Conservation (phyloP, 495 filamentous ascomycete genomes). For the Aspergillus homomorphus region DNA sequence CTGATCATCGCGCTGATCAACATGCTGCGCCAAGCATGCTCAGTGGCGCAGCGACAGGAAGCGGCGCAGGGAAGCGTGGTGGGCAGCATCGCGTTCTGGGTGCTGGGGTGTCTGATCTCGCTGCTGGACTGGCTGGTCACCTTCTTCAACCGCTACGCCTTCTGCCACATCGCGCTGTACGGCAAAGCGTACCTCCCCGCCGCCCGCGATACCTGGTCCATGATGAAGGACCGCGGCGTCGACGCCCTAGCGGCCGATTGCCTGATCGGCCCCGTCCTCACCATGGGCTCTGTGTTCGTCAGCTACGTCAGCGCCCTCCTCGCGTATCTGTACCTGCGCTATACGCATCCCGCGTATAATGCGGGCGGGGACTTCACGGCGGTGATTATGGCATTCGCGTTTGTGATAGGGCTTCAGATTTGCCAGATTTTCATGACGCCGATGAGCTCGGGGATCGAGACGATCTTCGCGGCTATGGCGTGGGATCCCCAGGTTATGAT, state of each 20-base stretch:
- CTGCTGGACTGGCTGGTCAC: conserved; percentile 82
- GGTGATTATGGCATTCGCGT: conserved; percentile 78
- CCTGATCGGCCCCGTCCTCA: conserved; percentile 85
- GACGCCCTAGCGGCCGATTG: conserved; percentile 89
- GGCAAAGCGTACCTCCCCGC: conserved; percentile 81
- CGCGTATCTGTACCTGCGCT: conserved; percentile 79
- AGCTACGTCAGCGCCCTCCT: conserved; percentile 78
- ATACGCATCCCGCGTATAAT: conserved; percentile 79
- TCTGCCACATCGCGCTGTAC: conserved; percentile 88
- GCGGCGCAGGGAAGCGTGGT: conserved; percentile 66
- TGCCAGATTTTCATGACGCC: conserved; percentile 85
- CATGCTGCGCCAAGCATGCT: conserved; percentile 71
- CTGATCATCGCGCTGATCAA: conserved; percentile 86
- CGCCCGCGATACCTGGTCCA: conserved; percentile 83
- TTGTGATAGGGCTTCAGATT: conserved; percentile 83
- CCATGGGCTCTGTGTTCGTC: conserved; percentile 79
- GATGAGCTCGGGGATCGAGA: conserved; percentile 59
- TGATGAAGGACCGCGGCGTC: conserved; percentile 89
- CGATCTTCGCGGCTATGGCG: conserved; percentile 83
- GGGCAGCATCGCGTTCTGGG: conserved; percentile 63
- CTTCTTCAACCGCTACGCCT: conserved; percentile 72
- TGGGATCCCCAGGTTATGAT: conserved; percentile 88
- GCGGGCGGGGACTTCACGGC: conserved; percentile 62
- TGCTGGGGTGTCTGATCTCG: conserved; percentile 70
- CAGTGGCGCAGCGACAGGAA: conserved; percentile 64